phyloP scores from a whole-genome alignment of 1,284 basidiomycete genomes.

The Apiotrichum montevideense region DNA sequence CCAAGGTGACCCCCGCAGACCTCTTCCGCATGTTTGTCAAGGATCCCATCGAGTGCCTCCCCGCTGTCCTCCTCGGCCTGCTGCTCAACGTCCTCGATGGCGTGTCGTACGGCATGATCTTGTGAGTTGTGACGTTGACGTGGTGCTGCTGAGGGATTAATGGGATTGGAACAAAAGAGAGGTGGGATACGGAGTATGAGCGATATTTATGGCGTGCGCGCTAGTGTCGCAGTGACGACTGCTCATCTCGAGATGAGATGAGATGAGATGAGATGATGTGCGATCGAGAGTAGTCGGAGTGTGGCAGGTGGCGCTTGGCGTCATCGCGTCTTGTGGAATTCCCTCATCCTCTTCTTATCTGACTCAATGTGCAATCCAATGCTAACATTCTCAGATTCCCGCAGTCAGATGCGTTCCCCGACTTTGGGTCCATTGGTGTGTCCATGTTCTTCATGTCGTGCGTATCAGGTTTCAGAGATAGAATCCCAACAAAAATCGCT shows the following conservation, averaged over 20 bases:
- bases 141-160: too few relatives aligned
- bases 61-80: conserved; percentile 78
- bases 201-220: too few relatives aligned
- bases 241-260: too few relatives aligned
- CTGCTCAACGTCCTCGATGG: conserved; percentile 91
- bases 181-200: too few relatives aligned
- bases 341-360: too few relatives aligned
- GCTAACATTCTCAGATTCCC: conserved; percentile 61
- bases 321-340: too few relatives aligned
- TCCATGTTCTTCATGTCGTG: conserved; percentile 89
- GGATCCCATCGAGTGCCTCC: conserved; percentile 54
- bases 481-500: background rate
- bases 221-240: too few relatives aligned
- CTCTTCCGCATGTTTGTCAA: conserved; percentile 45
- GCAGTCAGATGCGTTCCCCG: conserved; percentile 67
- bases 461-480: conserved; percentile 31
- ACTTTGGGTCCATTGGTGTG: conserved; percentile 82
- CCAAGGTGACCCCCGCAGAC: conserved; percentile 38
- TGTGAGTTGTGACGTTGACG: conserved; percentile 53
- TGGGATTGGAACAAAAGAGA: too few relatives aligned
- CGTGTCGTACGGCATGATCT: conserved; percentile 59
- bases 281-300: too few relatives aligned
- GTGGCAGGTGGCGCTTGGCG: too few relatives aligned
- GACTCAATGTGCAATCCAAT: too few relatives aligned
- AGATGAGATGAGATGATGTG: too few relatives aligned